Evolutionary conservation across 208 protist genomes (phyloP), one percentile per base, ranked within the genome.

Genomic region (Trypanosomatidae sp.): DNA sequence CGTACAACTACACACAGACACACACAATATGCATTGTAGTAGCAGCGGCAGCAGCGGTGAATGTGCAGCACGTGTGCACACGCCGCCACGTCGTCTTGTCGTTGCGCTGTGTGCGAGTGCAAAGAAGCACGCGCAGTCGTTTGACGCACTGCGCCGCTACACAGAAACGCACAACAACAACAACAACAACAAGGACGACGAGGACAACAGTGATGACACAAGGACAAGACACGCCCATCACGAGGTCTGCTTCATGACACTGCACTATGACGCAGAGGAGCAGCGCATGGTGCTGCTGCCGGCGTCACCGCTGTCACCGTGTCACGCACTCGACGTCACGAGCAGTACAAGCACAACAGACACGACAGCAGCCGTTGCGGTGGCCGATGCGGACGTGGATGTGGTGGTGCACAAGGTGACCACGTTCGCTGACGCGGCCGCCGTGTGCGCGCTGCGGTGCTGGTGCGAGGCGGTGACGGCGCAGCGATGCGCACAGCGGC

Each of bases 321-420:
- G n/a, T n/a, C n/a, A n/a, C n/a, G n/a, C n/a, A n/a, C 2, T 24
- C 13, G 27, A 10, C 28, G 6, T 16, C 22, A 47, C 21, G 18
- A 33, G 18, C 27, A 8, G 11, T 41, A 3, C 23, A 47, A 13
- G 13, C 42, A 43, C 2, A 13, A 47, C 7, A 24, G 42, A 10
- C 11, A 42, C 18, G 24, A 1, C 11, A 18, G 23, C 7, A 16
- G 13, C 6, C 21, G 6, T 35, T 13, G 2, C 1, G 28, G 40
- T 21, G 10, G 25, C 49, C 4, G 32, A n/a, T 6, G 53, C 43
- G 2, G 44, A 64, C 15, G 66, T 80, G 11, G 67, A 88, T 46
- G 69, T 86, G 39, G 54, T 91, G n/a, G 46, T 91, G 4, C 82
- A 91, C 56, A 91, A 91, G 53, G 61, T 85, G 15, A 63, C 68